Base-by-base conservation (phyloP, 2,329 filamentous ascomycete genomes). In the Pyricularia pennisetigena region DNA sequence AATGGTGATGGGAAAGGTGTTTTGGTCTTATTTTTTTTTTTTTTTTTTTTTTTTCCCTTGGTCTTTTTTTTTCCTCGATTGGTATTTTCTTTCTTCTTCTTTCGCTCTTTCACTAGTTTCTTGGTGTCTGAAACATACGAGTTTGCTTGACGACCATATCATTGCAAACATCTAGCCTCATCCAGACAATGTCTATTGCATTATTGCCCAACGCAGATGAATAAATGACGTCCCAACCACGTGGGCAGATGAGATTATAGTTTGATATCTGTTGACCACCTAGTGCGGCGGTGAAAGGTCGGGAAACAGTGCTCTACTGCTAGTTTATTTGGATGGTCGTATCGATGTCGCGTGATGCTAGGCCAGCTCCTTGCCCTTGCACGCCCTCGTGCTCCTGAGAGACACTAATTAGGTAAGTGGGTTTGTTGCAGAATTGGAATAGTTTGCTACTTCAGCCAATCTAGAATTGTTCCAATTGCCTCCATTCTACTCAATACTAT, bases 1-100 rank as follows among this genome's bases (percentile, higher is more conserved):
- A n/a, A 66, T 67, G 62, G 24, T 23, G 65, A 69, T 41, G 49
- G 28, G 16, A 9, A 67, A 28, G 65, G 24, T 63, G 14, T 54
- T 54, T 28, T 6, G 20, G 26, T 12, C 23, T 59, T 71, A 35
- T 65, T 61, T 68, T 65, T 66, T 70, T 71, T 68, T 64, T 69
- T 67, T 71, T 68, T 63, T 32, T 12, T 67, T 67, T 66, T 66
- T 64, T 67, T 63, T 57, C 16, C 23, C 64, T 41, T 35, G 20
- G 8, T 9, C n/a, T 59, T 71, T 54, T 64, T 62, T 68, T 65
- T 66, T 70, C 70, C 68, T 65, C 10, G 4, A 4, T 30, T 64
- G 1, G 2, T 2, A 69, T 67, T 71, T 68, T 64, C 29, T 9
- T 67, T 68, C 64, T 67, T 64, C 66, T 64, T 49, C 16, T 61